Conservation (phyloP, 2,329 filamentous ascomycete genomes). For the Alternaria sp. region DNA sequence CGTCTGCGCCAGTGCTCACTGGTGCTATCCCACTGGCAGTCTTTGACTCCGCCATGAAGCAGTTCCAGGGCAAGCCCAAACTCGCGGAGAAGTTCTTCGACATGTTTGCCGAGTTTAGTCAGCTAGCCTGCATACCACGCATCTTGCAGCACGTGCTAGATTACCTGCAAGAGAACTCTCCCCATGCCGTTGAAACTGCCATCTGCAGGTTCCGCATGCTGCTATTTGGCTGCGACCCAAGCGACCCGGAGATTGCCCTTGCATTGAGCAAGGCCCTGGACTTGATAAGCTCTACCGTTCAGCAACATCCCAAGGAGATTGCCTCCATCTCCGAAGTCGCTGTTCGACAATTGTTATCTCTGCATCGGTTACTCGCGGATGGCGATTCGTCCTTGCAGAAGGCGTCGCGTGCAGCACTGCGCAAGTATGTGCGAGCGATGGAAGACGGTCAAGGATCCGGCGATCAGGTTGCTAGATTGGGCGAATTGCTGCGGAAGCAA, state of each 20-base stretch:
- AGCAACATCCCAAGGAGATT: constrained; percentile 43
- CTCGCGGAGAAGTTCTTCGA: constrained; percentile 81
- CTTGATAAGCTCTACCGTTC: constrained; percentile 62
- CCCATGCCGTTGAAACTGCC: constrained; percentile 63
- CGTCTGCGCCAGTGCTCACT: constrained; percentile 78
- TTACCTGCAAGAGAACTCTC: constrained; percentile 65
- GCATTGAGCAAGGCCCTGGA: constrained; percentile 71
- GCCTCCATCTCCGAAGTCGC: constrained; percentile 54
- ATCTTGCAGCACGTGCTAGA: constrained; percentile 78
- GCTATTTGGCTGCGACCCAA: constrained; percentile 68
- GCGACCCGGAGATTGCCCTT: constrained; percentile 74
- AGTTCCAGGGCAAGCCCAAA: constrained; percentile 70
- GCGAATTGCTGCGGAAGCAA: constrained; percentile 29
- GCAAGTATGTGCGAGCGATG: constrained; percentile 42
- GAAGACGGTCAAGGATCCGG: constrained; percentile 32
- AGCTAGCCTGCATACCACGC: constrained; percentile 67
- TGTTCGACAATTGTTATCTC: constrained; percentile 57
- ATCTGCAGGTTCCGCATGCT: constrained; percentile 76
- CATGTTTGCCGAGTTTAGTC: constrained; percentile 74
- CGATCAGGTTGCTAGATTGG: constrained; percentile 34
- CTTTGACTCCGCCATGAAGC: constrained; percentile 83
- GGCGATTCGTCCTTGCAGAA: constrained; percentile 61
- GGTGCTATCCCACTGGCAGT: constrained; percentile 95
- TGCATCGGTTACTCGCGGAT: constrained; percentile 51
- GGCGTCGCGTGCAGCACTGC: constrained; percentile 55